Percentiles rank a stretch among this genome's conserved stretches.
phyloP scores from a whole-genome alignment of 305 asterid genomes.

The Fraxinus angustifolia region DNA sequence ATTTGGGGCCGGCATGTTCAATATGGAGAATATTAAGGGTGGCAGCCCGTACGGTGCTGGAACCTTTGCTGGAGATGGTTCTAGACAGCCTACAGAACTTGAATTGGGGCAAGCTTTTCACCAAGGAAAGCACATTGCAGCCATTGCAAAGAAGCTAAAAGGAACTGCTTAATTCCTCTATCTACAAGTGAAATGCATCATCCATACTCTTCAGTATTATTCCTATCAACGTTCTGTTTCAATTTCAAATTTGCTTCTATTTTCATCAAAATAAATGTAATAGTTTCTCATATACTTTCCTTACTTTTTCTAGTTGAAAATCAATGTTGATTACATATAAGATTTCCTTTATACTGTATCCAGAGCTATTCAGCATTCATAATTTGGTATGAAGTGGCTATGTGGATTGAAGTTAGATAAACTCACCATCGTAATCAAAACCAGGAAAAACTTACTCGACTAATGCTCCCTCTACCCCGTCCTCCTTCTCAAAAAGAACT shows the following conservation, averaged over 20 bases:
- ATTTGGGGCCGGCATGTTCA: constrained; percentile 72
- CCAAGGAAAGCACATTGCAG: constrained; percentile 73
- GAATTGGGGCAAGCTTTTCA: constrained; percentile 66
- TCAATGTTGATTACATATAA: constrained; percentile 8
- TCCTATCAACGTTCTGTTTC: neutral
- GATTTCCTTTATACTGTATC: neutral
- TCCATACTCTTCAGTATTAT: constrained; percentile 3
- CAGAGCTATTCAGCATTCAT: neutral
- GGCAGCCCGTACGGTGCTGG: constrained; percentile 88
- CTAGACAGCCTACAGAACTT: constrained; percentile 62
- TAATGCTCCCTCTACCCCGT: neutral
- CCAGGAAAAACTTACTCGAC: neutral
- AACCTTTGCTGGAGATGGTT: constrained; percentile 79
- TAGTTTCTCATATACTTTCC: neutral
- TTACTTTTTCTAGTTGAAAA: neutral
- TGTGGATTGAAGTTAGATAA: neutral
- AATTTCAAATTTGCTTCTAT: neutral
- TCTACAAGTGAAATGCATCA: neutral
- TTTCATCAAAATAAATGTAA: neutral
- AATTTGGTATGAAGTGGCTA: neutral
- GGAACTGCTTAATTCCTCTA: constrained; percentile 33
- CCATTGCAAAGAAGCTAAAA: constrained; percentile 71
- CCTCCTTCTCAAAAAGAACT: neutral
- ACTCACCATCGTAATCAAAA: neutral
- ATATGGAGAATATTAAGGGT: constrained; percentile 66